Evolutionary conservation across 768 basidiomycete genomes (phyloP), one percentile per base, ranked within the genome.

Genomic region (Rhodotorula diobovata): DNA sequence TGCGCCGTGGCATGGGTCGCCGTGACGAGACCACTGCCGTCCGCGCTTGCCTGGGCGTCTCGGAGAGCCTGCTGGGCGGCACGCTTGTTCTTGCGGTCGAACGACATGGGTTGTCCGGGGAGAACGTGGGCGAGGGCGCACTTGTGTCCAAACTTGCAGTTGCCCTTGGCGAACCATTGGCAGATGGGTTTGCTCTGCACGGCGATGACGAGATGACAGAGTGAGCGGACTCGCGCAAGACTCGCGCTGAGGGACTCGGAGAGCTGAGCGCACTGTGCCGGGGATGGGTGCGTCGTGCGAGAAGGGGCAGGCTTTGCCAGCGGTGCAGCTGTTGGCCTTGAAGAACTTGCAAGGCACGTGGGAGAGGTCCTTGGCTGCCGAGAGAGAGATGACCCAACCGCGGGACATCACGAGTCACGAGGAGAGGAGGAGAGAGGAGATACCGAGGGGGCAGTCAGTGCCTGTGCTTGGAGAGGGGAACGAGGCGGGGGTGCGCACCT

Each of bases 261-360:
- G 32, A 54, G 51, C 43, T 10, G 30, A 41, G 54, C 66, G 37
- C 16, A 62, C 61, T 10, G 61, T 53, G 7, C 91, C 89, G 39
- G 91, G 88, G 75, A 92, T 90, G 68, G 85, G 81, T 12, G 84
- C 77, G 68, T 80, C 79, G 80, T 98, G 95, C 39, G 93, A 93
- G 85, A 98, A 98, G n/a, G 91, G 92, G 80, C 95, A 98, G 5
- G 90, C 89, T 7, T 90, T 83, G 45, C 94, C 94, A 18, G 94
- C 94, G 9, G 93, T 95, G 81, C 94, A 98, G 21, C 88, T 63
- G 50, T 71, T 71, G 61, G 70, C 70, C 67, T 90, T 91, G 87
- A 88, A 96, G 86, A 97, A 97, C 82, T 95, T 91, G 84, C 95
- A 98, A 3, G 94, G 94, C 23, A 98, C 95, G 84, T 96, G 93